phyloP scores from a whole-genome alignment of 1,139 yeast species.

The Blastobotrys arbuscula region DNA sequence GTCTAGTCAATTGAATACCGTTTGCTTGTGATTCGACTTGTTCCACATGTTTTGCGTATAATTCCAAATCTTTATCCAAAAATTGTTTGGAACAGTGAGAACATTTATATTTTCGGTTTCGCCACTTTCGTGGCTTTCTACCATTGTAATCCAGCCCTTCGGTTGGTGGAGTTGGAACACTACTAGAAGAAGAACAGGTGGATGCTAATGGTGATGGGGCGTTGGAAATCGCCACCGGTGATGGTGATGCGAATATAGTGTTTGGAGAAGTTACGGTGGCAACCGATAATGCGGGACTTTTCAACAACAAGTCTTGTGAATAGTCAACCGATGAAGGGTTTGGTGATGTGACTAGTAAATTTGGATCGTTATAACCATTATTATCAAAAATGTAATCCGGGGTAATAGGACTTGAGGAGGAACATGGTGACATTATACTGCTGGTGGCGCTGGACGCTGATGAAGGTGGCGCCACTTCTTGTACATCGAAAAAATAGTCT shows the following conservation, averaged over 20 bases:
- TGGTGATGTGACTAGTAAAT: background rate
- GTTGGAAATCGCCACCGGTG: background rate
- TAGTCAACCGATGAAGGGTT: background rate
- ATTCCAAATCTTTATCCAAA: constrained; percentile 24
- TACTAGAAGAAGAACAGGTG: background rate
- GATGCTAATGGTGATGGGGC: background rate
- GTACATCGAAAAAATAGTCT: background rate
- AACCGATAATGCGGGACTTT: background rate
- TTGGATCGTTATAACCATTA: background rate
- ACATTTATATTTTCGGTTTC: constrained; percentile 28
- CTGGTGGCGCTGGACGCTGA: background rate
- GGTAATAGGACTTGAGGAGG: background rate
- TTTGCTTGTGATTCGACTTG: constrained; percentile 22
- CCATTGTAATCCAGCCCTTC: constrained; percentile 24
- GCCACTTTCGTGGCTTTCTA: constrained; percentile 28
- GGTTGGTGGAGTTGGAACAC: constrained; percentile 12
- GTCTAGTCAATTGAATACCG: constrained; percentile 20
- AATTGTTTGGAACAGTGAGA: constrained; percentile 26
- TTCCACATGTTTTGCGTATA: constrained; percentile 24
- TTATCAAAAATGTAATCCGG: constrained; percentile 3
- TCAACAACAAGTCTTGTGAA: background rate
- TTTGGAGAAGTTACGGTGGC: background rate
- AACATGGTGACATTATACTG: background rate
- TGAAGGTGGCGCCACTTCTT: background rate
- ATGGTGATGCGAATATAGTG: background rate